These are phyloP conservation scores for Rhizophora mangle DNA, from an alignment of 345 rosid genomes.

Conservation along the genomic window DNA sequence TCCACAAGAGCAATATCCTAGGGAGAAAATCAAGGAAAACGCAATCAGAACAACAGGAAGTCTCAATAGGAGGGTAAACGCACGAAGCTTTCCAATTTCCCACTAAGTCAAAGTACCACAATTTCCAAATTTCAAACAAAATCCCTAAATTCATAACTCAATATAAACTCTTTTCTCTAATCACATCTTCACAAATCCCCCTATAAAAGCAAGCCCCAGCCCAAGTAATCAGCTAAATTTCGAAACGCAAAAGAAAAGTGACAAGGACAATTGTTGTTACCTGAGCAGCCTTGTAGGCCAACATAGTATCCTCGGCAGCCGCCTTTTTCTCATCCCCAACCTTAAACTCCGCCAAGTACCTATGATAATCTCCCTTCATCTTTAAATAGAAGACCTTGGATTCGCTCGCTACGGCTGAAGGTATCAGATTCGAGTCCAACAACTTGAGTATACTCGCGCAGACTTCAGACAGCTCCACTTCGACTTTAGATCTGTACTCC, in stretches of 20 bases:
- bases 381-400: slow-evolving; percentile 39
- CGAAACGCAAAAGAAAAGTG: neutral
- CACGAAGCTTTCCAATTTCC: too few relatives aligned
- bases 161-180: too few relatives aligned
- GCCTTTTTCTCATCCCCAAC: slow-evolving; percentile 32
- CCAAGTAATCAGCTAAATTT: too few relatives aligned
- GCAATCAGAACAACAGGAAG: too few relatives aligned
- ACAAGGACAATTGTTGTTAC: slow-evolving; percentile 7
- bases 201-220: too few relatives aligned
- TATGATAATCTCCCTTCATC: slow-evolving; percentile 40
- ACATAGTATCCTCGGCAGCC: slow-evolving; percentile 40
- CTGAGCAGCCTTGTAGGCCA: slow-evolving; percentile 39
- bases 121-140: too few relatives aligned
- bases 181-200: too few relatives aligned
- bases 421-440: slow-evolving; percentile 29
- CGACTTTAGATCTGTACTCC: slow-evolving; percentile 37
- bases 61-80: too few relatives aligned
- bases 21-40: neutral
- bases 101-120: too few relatives aligned
- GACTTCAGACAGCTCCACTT: slow-evolving; percentile 27
- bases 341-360: slow-evolving; percentile 42
- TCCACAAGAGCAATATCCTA: slow-evolving; percentile 35
- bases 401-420: slow-evolving; percentile 31
- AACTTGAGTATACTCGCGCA: slow-evolving; percentile 30
- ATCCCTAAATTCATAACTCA: too few relatives aligned